A percentile compares a stretch with the other conserved stretches of the same genome.
phyloP scores from a whole-genome alignment of 192 early-diverging fungal species.

The Coemansia guatemalensis region DNA sequence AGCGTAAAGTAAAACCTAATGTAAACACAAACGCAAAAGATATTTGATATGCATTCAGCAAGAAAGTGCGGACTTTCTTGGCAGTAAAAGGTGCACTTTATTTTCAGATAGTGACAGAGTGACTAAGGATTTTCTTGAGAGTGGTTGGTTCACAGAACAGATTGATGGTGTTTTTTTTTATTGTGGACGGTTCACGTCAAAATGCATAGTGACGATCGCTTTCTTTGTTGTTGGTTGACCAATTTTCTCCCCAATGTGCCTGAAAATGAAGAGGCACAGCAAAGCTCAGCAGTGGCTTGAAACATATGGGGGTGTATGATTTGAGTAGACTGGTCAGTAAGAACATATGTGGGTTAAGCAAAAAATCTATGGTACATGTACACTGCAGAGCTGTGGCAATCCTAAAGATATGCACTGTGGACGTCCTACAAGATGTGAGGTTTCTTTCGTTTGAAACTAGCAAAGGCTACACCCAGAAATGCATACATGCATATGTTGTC shows the following conservation, averaged over 20 bases:
- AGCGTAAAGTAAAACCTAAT: background rate
- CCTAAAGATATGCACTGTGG: background rate
- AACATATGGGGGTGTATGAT: background rate
- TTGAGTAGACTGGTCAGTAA: background rate
- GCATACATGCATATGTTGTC: background rate
- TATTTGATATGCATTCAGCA: too few species aligned
- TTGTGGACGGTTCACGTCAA: background rate
- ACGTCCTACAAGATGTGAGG: too few species aligned
- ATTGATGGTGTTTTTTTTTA: background rate
- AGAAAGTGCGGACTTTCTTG: too few species aligned
- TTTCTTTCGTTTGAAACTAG: background rate
- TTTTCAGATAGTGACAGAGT: background rate
- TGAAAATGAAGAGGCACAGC: background rate
- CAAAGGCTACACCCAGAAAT: background rate
- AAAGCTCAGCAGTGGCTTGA: background rate
- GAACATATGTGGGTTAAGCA: background rate
- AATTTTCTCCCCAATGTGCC: background rate
- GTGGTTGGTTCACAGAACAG: background rate
- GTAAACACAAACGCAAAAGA: too few species aligned
- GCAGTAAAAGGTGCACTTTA: background rate
- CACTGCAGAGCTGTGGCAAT: background rate
- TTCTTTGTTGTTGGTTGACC: background rate
- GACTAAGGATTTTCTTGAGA: background rate
- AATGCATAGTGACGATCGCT: background rate
- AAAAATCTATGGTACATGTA: background rate